Conservation (phyloP, 192 early-diverging fungal genomes). For the Backusella mclennaniae region DNA sequence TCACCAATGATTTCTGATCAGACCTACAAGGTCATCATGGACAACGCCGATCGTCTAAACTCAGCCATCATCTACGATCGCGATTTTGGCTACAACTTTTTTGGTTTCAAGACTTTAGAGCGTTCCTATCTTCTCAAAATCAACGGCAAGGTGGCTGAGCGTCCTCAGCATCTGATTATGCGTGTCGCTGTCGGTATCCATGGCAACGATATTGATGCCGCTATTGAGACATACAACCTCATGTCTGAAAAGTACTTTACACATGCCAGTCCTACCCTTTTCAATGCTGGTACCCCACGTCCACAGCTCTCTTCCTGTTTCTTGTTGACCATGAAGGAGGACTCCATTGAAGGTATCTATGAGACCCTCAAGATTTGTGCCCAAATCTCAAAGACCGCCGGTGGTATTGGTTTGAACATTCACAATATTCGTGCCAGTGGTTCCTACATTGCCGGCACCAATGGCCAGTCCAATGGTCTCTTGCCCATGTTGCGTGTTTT, state of each 20-base stretch:
- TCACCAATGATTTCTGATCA: conserved; percentile 90
- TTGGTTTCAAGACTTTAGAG: conserved; percentile 99
- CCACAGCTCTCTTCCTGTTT: conserved; percentile 97
- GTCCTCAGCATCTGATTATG: conserved; percentile 99
- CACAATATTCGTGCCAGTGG: conserved; percentile 95
- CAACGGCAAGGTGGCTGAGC: conserved; percentile 84
- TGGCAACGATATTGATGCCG: conserved; percentile 85
- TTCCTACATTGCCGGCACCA: conserved; percentile 97
- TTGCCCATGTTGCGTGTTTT: conserved; percentile 98
- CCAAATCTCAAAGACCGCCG: conserved; percentile 97
- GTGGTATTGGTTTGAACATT: conserved; percentile 96
- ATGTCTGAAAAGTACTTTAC: conserved; percentile 95
- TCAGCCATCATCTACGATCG: conserved; percentile 97
- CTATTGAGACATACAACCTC: conserved; percentile 92
- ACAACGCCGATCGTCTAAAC: conserved; percentile 82
- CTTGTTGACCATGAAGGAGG: conserved; percentile 93
- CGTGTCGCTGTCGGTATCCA: conserved; percentile 97
- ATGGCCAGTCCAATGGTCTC: conserved; percentile 95
- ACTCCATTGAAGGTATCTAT: conserved; percentile 98
- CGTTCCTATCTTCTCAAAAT: conserved; percentile 91
- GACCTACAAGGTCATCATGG: conserved; percentile 65
- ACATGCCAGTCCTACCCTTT: conserved; percentile 95
- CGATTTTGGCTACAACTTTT: conserved; percentile 98
- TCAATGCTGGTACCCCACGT: conserved; percentile 96
- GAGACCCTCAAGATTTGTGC: conserved; percentile 97